phyloP scores from a whole-genome alignment of 495 filamentous ascomycete species.

The Elasticomyces elasticus region DNA sequence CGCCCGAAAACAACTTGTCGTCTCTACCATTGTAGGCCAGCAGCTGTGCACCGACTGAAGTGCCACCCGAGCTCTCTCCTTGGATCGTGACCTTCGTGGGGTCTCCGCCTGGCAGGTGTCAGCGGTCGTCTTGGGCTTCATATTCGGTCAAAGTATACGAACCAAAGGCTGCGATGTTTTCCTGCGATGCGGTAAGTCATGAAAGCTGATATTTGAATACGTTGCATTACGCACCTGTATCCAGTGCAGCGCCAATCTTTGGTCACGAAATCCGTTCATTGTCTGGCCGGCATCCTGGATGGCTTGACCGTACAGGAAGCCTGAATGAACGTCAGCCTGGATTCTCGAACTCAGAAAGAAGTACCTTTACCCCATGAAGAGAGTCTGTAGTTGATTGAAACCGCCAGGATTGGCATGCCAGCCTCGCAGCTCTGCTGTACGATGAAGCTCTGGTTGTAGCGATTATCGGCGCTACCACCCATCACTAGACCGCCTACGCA shows the following conservation, averaged over 20 bases:
- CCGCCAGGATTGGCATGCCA: slow-evolving; percentile 25
- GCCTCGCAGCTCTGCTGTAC: slow-evolving; percentile 26
- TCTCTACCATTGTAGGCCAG: slow-evolving; percentile 57
- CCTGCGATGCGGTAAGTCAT: too few species aligned
- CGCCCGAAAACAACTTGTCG: slow-evolving; percentile 58
- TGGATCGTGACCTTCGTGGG: slow-evolving; percentile 51
- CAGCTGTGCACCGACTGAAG: slow-evolving; percentile 64
- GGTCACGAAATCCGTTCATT: slow-evolving; percentile 36
- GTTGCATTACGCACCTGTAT: too few species aligned
- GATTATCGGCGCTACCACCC: slow-evolving; percentile 27
- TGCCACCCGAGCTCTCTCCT: slow-evolving; percentile 64
- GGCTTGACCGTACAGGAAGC: slow-evolving; percentile 51
- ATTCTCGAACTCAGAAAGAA: too few species aligned
- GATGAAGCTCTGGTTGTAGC: slow-evolving; percentile 47
- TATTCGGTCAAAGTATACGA: too few species aligned
- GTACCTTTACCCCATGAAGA: slow-evolving; percentile 13
- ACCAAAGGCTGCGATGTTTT: slow-evolving; percentile 33
- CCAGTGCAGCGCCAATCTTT: slow-evolving; percentile 30
- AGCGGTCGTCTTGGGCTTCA: too few species aligned
- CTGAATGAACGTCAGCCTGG: too few species aligned
- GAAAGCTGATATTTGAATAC: too few species aligned
- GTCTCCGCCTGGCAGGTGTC: too few species aligned
- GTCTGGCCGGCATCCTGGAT: slow-evolving; percentile 54
- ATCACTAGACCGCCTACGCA: slow-evolving; percentile 39
- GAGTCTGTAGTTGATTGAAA: slow-evolving; percentile 42